Evolutionary conservation across 129 eudicot species (phyloP).

Genomic region (Kitagawia praeruptora): DNA sequence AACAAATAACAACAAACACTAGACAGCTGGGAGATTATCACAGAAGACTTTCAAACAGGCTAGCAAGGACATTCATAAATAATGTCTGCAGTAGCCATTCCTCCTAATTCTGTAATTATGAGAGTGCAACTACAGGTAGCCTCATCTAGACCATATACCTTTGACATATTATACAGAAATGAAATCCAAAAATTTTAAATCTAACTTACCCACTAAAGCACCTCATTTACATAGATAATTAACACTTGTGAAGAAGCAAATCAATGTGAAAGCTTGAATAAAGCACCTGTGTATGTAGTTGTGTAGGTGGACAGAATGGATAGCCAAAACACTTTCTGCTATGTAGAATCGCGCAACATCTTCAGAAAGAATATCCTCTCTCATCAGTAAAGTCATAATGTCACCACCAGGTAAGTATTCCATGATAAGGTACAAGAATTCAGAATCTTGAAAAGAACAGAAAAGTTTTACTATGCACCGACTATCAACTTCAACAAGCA

Average conservation of each 20-base stretch:
- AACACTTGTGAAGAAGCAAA: not conserved
- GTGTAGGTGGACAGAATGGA: conserved; percentile 76
- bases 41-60: not conserved
- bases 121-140: not conserved
- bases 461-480: conserved; percentile 85
- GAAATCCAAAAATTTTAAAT: no score
- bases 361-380: conserved; percentile 81
- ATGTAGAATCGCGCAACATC: conserved; percentile 90
- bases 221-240: not conserved
- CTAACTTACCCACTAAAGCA: not conserved
- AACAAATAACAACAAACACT: no score
- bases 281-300: conserved; percentile 71
- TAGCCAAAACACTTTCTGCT: conserved; percentile 85
- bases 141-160: not conserved
- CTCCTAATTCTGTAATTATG: not conserved
- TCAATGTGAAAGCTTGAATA: not conserved
- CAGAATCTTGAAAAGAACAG: conserved; percentile 86
- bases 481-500: conserved; percentile 93
- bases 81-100: not conserved
- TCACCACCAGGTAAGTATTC: conserved; percentile 97
- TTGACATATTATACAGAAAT: not conserved
- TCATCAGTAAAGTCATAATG: conserved; percentile 84
- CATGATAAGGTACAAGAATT: conserved; percentile 81
- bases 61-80: not conserved
- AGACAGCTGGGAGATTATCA: not conserved